These are phyloP conservation scores for Strigomonas culicis DNA, from an alignment of 208 protist species.

Conservation along the genomic window DNA sequence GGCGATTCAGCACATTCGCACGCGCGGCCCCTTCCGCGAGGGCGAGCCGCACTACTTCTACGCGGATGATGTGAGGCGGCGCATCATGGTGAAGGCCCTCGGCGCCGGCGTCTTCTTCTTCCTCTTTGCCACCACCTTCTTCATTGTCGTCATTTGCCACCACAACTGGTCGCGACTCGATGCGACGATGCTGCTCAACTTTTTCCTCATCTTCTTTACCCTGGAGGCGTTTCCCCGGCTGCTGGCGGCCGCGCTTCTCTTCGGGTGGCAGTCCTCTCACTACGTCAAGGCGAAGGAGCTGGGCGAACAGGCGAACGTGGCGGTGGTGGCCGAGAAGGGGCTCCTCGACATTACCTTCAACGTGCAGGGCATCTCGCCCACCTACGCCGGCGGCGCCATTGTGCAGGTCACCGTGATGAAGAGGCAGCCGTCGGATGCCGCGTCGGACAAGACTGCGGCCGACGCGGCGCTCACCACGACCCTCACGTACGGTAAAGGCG, in stretches of 20 bases:
- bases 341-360: constrained; percentile 21
- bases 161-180: constrained; percentile 59
- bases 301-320: constrained; percentile 42
- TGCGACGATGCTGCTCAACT: constrained; percentile 41
- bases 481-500: constrained; percentile 60
- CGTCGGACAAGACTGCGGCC: not conserved
- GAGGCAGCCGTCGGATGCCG: not conserved
- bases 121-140: constrained; percentile 50
- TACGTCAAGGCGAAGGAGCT: constrained; percentile 41
- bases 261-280: constrained; percentile 52
- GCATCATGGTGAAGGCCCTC: constrained; percentile 57
- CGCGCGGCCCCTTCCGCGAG: not conserved
- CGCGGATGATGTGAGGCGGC: constrained; percentile 47
- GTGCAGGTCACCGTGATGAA: constrained; percentile 2
- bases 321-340: constrained; percentile 36
- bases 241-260: constrained; percentile 66
- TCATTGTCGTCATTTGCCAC: constrained; percentile 49
- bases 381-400: constrained; percentile 11
- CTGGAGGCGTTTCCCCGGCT: constrained; percentile 72
- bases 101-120: constrained; percentile 60
- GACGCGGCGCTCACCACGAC: constrained; percentile 22
- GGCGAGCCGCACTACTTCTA: constrained; percentile 25
- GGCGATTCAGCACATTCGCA: constrained; percentile 23
- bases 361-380: constrained; percentile 45
- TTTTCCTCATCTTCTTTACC: constrained; percentile 62